Conservation (phyloP, 352 stramenopile species). For the Phytophthora lateralis region DNA sequence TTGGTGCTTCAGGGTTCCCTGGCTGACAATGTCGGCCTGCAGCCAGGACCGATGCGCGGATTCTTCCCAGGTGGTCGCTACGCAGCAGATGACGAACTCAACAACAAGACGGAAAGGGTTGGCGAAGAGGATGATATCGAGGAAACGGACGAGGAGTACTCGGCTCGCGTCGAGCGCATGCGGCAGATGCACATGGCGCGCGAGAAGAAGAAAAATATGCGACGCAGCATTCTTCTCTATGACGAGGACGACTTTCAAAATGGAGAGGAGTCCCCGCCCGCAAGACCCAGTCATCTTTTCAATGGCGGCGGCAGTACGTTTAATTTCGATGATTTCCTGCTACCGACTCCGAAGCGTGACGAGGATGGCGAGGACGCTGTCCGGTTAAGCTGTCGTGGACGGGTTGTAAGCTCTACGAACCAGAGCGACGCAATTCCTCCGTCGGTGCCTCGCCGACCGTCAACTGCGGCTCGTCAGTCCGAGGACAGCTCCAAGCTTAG, state of each 20-base stretch:
- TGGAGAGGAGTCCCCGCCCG: constrained; percentile 34
- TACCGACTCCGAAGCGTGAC: constrained; percentile 35
- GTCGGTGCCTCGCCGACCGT: constrained; percentile 31
- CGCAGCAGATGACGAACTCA: constrained; percentile 42
- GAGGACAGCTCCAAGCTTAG: constrained; percentile 39
- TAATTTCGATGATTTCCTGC: constrained; percentile 53
- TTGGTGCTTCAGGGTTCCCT: constrained; percentile 42
- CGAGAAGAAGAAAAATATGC: constrained; percentile 65
- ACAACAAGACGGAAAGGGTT: constrained; percentile 23
- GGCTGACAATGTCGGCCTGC: constrained; percentile 36
- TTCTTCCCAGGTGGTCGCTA: constrained; percentile 46
- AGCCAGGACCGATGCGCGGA: constrained; percentile 33
- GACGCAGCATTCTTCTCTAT: constrained; percentile 48
- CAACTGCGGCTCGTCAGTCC: constrained; percentile 29
- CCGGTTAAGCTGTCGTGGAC: constrained; percentile 19
- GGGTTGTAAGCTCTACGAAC: constrained; percentile 32
- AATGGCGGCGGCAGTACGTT: constrained; percentile 38
- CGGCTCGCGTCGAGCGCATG: constrained; percentile 56
- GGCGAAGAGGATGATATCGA: constrained; percentile 52
- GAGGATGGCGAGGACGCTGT: constrained; percentile 14
- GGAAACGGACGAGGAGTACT: constrained; percentile 54
- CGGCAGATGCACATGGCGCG: constrained; percentile 68
- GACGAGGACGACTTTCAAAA: constrained; percentile 47
- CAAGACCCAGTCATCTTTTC: constrained; percentile 34
- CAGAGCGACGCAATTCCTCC: constrained; percentile 35